Percentiles rank a stretch among this genome's conserved stretches.
These are phyloP conservation scores for Gentiana macrophylla DNA, from an alignment of 257 asterid species.

Conservation along the genomic window DNA sequence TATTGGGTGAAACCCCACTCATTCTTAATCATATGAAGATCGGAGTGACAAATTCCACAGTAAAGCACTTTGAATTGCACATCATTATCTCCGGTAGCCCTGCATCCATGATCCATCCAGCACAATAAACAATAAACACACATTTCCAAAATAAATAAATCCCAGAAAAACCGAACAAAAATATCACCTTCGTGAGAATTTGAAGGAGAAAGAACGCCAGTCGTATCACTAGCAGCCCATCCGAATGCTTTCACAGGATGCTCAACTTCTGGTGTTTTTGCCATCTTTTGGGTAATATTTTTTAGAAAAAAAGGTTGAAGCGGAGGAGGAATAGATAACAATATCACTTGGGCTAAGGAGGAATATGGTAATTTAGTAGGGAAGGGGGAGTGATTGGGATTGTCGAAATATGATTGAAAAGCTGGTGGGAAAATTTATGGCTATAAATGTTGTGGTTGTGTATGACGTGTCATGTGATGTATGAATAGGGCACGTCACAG, in stretches of 20 bases:
- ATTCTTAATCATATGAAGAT: conserved; percentile 36
- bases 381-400: too few species aligned
- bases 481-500: conserved; percentile 8
- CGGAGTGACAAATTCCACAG: conserved; percentile 47
- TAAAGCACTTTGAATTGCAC: conserved; percentile 41
- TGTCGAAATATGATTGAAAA: too few species aligned
- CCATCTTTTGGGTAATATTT: conserved; percentile 15
- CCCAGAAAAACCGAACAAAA: not conserved
- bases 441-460: not conserved
- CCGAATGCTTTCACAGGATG: conserved; percentile 38
- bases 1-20: conserved; percentile 26
- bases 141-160: not conserved
- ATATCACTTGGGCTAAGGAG: too few species aligned
- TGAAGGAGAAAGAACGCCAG: conserved; percentile 22
- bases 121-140: too few species aligned
- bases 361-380: too few species aligned
- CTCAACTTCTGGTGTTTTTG: conserved; percentile 25
- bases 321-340: too few species aligned
- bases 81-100: conserved; percentile 41
- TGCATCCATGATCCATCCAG: conserved; percentile 6
- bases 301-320: not conserved
- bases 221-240: conserved; percentile 34
- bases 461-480: conserved; percentile 11
- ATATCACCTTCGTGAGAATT: conserved; percentile 18
- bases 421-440: not conserved